Evolutionary conservation across 1,284 basidiomycete genomes (phyloP).

Genomic region (Stygiomarasmius scandens): DNA sequence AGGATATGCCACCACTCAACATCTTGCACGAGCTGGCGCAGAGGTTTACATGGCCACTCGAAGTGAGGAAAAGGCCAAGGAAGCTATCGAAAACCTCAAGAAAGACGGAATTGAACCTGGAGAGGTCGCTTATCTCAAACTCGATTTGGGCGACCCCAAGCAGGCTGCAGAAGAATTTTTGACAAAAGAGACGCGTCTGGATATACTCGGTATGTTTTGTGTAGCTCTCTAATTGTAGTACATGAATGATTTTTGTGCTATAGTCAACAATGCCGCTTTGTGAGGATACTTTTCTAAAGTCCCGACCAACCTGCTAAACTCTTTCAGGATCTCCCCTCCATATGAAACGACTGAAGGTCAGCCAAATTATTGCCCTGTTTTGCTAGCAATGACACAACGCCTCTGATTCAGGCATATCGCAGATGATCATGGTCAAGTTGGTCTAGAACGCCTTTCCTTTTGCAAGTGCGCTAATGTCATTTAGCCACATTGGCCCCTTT

Average conservation of each 20-base stretch:
- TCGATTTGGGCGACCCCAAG: constrained; percentile 48
- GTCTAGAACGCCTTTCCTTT: constrained; percentile 20
- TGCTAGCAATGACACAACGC: background rate
- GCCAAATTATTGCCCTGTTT: background rate
- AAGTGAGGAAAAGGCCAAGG: constrained; percentile 38
- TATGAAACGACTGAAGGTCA: constrained; percentile 36
- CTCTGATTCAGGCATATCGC: constrained; percentile 29
- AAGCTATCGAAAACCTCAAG: constrained; percentile 41
- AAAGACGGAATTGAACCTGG: constrained; percentile 37
- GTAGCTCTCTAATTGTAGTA: no score
- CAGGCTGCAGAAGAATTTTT: constrained; percentile 42
- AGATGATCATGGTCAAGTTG: constrained; percentile 48
- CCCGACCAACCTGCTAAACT: background rate
- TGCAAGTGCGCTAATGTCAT: no score
- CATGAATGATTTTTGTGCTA: no score
- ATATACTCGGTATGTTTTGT: constrained; percentile 31
- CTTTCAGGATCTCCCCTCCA: constrained; percentile 18
- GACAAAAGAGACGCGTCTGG: constrained; percentile 31
- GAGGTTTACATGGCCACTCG: constrained; percentile 51
- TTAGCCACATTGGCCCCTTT: constrained; percentile 50
- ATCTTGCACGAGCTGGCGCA: constrained; percentile 44
- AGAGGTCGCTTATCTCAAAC: constrained; percentile 44
- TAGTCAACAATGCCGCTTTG: constrained; percentile 51
- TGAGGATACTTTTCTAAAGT: constrained; percentile 20
- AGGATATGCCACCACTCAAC: constrained; percentile 46